Evolutionary conservation across 2,329 filamentous ascomycete genomes (phyloP).

Genomic region (Talaromyces sp.): DNA sequence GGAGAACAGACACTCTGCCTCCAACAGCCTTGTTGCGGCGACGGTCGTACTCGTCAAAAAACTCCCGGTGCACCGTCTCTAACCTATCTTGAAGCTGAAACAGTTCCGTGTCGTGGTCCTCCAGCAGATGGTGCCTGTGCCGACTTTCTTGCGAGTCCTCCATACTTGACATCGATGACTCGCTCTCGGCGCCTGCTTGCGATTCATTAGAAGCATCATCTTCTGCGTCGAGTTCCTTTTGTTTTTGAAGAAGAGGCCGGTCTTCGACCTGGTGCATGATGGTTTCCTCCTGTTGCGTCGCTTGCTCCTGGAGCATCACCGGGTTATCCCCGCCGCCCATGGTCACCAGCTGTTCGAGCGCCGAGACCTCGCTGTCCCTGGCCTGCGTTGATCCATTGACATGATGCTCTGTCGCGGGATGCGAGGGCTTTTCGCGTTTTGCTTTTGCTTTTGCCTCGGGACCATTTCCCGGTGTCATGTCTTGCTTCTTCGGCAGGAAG

Average conservation of each 20-base stretch:
- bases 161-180: slow-evolving; percentile 33
- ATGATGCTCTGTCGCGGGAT: slow-evolving; percentile 18
- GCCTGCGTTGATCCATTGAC: slow-evolving; percentile 29
- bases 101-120: slow-evolving; percentile 83
- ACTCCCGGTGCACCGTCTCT: slow-evolving; percentile 66
- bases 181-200: slow-evolving; percentile 41
- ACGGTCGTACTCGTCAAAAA: slow-evolving; percentile 76
- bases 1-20: slow-evolving; percentile 45
- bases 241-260: slow-evolving; percentile 82
- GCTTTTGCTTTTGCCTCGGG: slow-evolving; percentile 13
- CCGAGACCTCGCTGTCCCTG: slow-evolving; percentile 39
- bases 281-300: slow-evolving; percentile 78
- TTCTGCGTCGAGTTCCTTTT: slow-evolving; percentile 83
- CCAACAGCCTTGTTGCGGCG: slow-evolving; percentile 40
- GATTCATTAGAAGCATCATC: slow-evolving; percentile 57
- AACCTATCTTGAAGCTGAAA: slow-evolving; percentile 70
- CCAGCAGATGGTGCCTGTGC: slow-evolving; percentile 69
- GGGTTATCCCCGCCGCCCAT: slow-evolving; percentile 69
- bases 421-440: slow-evolving; percentile 18
- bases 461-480: slow-evolving; percentile 35
- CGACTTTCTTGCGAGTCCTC: slow-evolving; percentile 35
- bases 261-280: slow-evolving; percentile 86
- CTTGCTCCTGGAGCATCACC: slow-evolving; percentile 65
- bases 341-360: slow-evolving; percentile 69
- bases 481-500: slow-evolving; percentile 75